Evolutionary conservation across 257 asterid genomes (phyloP), one percentile per base, ranked within the genome.

Genomic region (Solanum lycopersicoides): DNA sequence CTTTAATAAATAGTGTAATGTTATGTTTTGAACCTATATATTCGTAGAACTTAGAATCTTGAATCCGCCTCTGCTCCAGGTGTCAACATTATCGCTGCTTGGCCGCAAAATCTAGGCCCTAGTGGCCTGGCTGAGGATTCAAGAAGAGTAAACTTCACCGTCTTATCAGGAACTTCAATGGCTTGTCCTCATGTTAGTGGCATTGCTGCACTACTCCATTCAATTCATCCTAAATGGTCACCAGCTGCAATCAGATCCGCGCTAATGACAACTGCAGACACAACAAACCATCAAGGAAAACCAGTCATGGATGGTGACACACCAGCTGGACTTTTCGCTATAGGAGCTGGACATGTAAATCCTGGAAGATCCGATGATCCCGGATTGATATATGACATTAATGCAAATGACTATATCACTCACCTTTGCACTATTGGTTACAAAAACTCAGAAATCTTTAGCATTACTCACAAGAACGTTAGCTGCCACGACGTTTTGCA

Each of bases 101-200:
- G 98, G 98, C 99, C 98, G 4, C 98, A 97, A 69, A 97, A 95
- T 86, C 89, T 95, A 18, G 98, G 98, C 84, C 98, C 98, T 0
- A 95, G 94, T 21, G 95, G 92, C 90, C 97, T 97, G 85, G 95
- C 94, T 2, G 98, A 93, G 89, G 99, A 97, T 92, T 87, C 94
- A 84, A 95, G 99, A 92, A 91, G 96, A 86, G 98, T 90, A 77
- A 95, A 97, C 93, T 97, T 97, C 97, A 93, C 95, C 0, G 96
- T 95, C 85, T 91, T 97, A 98, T 97, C 99, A 4, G 98, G 89
- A 60, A 87, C 89, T 79, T 87, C 89, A 25, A 66, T 63, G 86
- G 86, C 89, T 21, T 60, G 82, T 60, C 89, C 89, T 28, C 82
- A 77, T 63, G 89, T 80, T 21, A 82, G 86, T 44, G 89, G 89